Evolutionary conservation across 1,284 basidiomycete genomes (phyloP).

Genomic region (Puccinia triticina): DNA sequence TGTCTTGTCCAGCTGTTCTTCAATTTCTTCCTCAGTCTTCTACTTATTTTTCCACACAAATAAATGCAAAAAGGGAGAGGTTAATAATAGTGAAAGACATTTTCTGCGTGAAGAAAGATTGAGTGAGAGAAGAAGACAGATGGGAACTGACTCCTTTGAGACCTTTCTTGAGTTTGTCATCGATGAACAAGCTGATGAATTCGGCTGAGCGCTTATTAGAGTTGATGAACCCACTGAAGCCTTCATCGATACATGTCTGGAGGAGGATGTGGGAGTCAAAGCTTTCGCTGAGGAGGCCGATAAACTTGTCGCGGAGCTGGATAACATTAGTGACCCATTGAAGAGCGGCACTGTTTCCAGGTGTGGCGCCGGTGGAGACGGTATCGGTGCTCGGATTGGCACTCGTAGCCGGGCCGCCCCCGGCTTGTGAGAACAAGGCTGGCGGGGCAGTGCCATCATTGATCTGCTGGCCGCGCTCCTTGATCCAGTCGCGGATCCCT

Average conservation of each 20-base stretch:
- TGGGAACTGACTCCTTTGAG: conserved; percentile 79
- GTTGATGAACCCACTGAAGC: conserved; percentile 92
- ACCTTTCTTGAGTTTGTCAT: conserved; percentile 93
- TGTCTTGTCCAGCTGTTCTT: conserved; percentile 85
- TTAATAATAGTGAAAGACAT: not conserved
- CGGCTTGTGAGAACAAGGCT: conserved; percentile 57
- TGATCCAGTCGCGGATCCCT: conserved; percentile 75
- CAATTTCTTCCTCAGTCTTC: conserved; percentile 94
- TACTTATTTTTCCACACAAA: conserved; percentile 59
- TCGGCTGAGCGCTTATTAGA: conserved; percentile 84
- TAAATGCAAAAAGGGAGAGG: not conserved
- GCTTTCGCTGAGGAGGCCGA: conserved; percentile 71
- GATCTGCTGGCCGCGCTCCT: conserved; percentile 76
- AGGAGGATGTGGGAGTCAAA: conserved; percentile 77
- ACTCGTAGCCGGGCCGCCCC: conserved; percentile 59
- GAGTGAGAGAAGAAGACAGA: not conserved
- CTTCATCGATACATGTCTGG: conserved; percentile 85
- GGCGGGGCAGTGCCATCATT: conserved; percentile 64
- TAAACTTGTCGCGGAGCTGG: conserved; percentile 87
- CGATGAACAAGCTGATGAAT: conserved; percentile 94
- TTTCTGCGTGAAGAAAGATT: not conserved
- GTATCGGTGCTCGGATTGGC: conserved; percentile 54
- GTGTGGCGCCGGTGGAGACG: conserved; percentile 57
- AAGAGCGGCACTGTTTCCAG: conserved; percentile 66
- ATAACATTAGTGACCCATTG: conserved; percentile 95